Percentiles rank a stretch among this genome's conserved stretches.
These are phyloP conservation scores for Lentithecium fluviatile DNA, from an alignment of 495 filamentous ascomycete species.

Conservation along the genomic window DNA sequence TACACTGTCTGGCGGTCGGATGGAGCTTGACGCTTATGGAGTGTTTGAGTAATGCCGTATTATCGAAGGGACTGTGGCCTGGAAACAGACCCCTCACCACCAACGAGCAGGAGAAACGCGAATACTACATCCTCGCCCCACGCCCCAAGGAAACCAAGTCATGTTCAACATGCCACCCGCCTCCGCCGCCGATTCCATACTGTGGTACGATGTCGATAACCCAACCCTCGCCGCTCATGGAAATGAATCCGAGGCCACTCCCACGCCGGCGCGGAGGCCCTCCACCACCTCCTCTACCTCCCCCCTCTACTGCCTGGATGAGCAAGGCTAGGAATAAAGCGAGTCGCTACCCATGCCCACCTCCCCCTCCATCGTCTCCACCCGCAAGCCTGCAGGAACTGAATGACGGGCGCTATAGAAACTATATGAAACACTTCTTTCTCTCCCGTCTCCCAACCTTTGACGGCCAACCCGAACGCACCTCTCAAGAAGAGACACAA, in stretches of 20 bases:
- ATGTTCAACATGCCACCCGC: conserved; percentile 18
- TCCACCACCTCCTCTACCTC: conserved; percentile 3
- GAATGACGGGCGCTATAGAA: conserved; percentile 17
- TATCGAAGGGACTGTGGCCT: conserved; percentile 6
- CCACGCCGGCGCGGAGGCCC: not conserved
- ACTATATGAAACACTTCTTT: conserved; percentile 25
- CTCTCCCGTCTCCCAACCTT: conserved; percentile 15
- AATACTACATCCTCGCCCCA: conserved; percentile 16
- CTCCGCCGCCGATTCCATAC: too few species aligned
- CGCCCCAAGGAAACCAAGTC: not conserved
- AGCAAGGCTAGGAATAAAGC: not conserved
- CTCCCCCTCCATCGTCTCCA: not conserved
- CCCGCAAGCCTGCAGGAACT: not conserved
- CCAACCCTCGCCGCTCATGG: conserved; percentile 6
- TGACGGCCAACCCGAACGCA: not conserved
- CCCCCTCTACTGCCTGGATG: not conserved
- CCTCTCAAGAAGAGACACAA: conserved; percentile 1
- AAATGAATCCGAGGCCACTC: not conserved
- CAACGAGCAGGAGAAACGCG: conserved; percentile 18
- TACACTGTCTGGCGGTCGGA: conserved; percentile 14
- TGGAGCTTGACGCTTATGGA: conserved; percentile 16
- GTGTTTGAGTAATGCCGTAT: conserved; percentile 1
- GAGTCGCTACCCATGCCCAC: not conserved
- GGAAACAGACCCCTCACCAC: not conserved
- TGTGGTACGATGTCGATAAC: too few species aligned